Evolutionary conservation across 2,329 filamentous ascomycete genomes (phyloP).

Genomic region (Colletotrichum tropicale): DNA sequence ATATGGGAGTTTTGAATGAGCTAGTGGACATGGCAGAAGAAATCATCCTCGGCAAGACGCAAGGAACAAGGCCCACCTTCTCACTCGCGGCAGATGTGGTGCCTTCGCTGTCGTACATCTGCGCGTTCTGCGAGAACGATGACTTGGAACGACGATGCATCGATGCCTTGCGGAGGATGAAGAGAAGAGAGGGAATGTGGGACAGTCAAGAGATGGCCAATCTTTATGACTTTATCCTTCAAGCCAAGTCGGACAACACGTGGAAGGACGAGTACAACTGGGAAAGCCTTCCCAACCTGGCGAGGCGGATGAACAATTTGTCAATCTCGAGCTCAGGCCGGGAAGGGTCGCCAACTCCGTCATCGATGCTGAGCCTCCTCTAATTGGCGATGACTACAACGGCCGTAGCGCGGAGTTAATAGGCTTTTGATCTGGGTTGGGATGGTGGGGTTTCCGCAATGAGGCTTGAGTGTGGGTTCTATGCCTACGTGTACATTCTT

Average conservation of each 20-base stretch:
- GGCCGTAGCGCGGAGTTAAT: background rate
- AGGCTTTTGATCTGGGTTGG: background rate
- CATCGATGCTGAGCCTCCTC: background rate
- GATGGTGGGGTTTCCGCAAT: background rate
- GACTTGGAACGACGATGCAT: constrained; percentile 13
- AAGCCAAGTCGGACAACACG: background rate
- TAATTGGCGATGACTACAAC: background rate
- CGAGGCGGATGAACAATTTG: background rate
- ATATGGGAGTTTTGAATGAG: background rate
- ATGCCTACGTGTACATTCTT: background rate
- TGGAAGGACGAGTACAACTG: constrained; percentile 17
- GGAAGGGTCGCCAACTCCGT: background rate
- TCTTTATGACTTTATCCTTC: background rate
- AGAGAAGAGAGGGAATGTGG: constrained; percentile 20
- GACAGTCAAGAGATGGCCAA: constrained; percentile 20
- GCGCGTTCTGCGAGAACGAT: constrained; percentile 16
- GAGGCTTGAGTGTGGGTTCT: background rate
- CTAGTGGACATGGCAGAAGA: constrained; percentile 12
- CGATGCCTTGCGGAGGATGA: constrained; percentile 5
- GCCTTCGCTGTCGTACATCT: constrained; percentile 11
- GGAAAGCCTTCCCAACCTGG: constrained; percentile 1
- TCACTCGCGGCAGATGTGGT: constrained; percentile 4
- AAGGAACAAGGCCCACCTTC: background rate
- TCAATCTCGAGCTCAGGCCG: background rate
- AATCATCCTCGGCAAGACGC: background rate